phyloP scores from a whole-genome alignment of 208 protist species.

The Leishmania major region DNA sequence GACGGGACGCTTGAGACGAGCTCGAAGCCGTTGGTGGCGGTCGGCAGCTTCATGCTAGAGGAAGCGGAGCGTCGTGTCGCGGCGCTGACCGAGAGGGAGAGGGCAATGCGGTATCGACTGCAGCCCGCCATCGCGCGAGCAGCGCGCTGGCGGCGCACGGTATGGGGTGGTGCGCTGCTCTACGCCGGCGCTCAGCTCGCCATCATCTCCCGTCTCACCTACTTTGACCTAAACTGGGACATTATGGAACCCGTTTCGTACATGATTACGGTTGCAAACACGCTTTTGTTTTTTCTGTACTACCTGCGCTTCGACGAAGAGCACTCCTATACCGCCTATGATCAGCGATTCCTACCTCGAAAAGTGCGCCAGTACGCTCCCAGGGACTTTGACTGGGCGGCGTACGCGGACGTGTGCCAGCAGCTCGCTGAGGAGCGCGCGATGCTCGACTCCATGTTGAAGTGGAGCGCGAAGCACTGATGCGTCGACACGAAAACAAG shows the following conservation, averaged over 20 bases:
- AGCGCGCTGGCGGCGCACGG: slow-evolving; percentile 51
- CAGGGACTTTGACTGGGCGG: slow-evolving; percentile 70
- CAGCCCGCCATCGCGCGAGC: slow-evolving; percentile 52
- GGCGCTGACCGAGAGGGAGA: slow-evolving; percentile 37
- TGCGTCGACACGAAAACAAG: no score
- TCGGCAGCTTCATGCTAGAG: slow-evolving; percentile 43
- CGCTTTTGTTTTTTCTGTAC: slow-evolving; percentile 73
- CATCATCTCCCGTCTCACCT: slow-evolving; percentile 84
- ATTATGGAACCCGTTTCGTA: slow-evolving; percentile 91
- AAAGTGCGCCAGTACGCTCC: slow-evolving; percentile 69
- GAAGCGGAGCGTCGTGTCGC: slow-evolving; percentile 41
- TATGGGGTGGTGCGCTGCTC: slow-evolving; percentile 67
- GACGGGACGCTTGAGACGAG: not conserved
- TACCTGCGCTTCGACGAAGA: slow-evolving; percentile 58
- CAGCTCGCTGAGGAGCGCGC: slow-evolving; percentile 47
- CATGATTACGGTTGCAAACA: slow-evolving; percentile 62
- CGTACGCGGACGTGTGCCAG: slow-evolving; percentile 49
- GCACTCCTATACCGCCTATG: slow-evolving; percentile 60
- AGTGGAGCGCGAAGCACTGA: slow-evolving; percentile 58
- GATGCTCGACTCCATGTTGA: slow-evolving; percentile 38
- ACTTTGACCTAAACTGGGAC: slow-evolving; percentile 91
- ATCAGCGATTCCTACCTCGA: slow-evolving; percentile 47
- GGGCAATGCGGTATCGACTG: slow-evolving; percentile 41
- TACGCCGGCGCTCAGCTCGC: slow-evolving; percentile 74
- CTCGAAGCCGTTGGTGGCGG: not conserved